Percentiles rank a stretch among this genome's conserved stretches.
phyloP scores from a whole-genome alignment of 768 basidiomycete genomes.

The Lactarius tabidus region DNA sequence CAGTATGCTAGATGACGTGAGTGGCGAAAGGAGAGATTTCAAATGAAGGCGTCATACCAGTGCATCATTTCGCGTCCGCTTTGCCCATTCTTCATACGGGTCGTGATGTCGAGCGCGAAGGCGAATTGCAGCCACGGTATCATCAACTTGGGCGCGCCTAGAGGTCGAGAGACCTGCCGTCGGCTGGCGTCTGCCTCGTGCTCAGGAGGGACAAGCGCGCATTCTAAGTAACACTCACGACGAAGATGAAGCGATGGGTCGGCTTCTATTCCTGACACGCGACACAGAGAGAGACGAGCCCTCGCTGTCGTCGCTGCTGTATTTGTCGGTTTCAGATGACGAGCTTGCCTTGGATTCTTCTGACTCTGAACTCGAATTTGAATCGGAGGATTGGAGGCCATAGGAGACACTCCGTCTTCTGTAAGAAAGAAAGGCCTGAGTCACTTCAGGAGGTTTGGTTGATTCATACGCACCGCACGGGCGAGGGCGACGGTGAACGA shows the following conservation, averaged over 20 bases:
- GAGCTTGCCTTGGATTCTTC: slow-evolving; percentile 5
- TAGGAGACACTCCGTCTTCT: slow-evolving; percentile 21
- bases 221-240: slow-evolving; percentile 10
- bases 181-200: neutral
- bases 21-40: neutral
- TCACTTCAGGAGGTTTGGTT: neutral
- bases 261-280: neutral
- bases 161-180: slow-evolving; percentile 3
- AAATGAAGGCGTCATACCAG: slow-evolving; percentile 34
- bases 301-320: slow-evolving; percentile 5
- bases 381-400: slow-evolving; percentile 18
- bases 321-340: slow-evolving; percentile 16
- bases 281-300: neutral
- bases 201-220: slow-evolving; percentile 3
- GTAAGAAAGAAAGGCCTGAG: neutral
- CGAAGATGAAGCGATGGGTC: neutral
- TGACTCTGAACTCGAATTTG: slow-evolving; percentile 9
- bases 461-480: slow-evolving; percentile 10
- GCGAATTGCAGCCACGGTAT: slow-evolving; percentile 45
- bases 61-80: slow-evolving; percentile 44
- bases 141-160: slow-evolving; percentile 38
- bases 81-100: slow-evolving; percentile 51
- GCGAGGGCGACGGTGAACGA: slow-evolving; percentile 19
- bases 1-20: slow-evolving; percentile 34
- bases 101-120: slow-evolving; percentile 42